These are phyloP conservation scores for Raffaelea ambrosiae DNA, from an alignment of 2,329 filamentous ascomycete species.

Conservation along the genomic window DNA sequence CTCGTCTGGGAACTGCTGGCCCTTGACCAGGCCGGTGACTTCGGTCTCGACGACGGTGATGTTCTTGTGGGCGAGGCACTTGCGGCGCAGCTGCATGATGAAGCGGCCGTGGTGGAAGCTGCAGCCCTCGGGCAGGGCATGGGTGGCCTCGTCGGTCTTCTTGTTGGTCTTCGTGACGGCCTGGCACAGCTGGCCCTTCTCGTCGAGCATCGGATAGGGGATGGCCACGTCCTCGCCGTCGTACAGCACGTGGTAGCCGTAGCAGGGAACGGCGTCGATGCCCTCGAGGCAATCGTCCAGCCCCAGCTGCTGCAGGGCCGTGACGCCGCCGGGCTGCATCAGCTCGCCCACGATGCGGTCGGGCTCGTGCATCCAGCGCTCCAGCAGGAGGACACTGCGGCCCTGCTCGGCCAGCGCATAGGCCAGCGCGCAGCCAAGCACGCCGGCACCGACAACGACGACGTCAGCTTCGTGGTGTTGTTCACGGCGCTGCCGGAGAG, in stretches of 20 bases:
- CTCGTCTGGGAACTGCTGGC: slow-evolving; percentile 54
- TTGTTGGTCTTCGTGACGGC: neutral
- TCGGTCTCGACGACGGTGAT: slow-evolving; percentile 89
- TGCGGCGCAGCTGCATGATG: slow-evolving; percentile 69
- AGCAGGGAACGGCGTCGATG: slow-evolving; percentile 76
- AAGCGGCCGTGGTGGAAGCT: slow-evolving; percentile 94
- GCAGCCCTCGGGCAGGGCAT: slow-evolving; percentile 53
- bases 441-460: slow-evolving; percentile 83
- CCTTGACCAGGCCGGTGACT: slow-evolving; percentile 65
- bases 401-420: slow-evolving; percentile 81
- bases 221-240: slow-evolving; percentile 65
- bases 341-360: slow-evolving; percentile 95
- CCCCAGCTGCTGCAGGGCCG: slow-evolving; percentile 71
- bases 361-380: slow-evolving; percentile 83
- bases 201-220: slow-evolving; percentile 63
- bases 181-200: slow-evolving; percentile 30
- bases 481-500: slow-evolving; percentile 32
- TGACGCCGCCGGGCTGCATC: slow-evolving; percentile 83
- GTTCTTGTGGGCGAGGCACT: slow-evolving; percentile 67
- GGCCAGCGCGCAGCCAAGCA: slow-evolving; percentile 82
- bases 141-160: slow-evolving; percentile 4
- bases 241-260: slow-evolving; percentile 85
- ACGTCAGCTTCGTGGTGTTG: slow-evolving; percentile 65
- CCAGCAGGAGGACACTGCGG: slow-evolving; percentile 81
- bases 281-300: slow-evolving; percentile 73